These are phyloP conservation scores for Sambucus nigra DNA, from an alignment of 129 eudicot genomes.

Conservation along the genomic window DNA sequence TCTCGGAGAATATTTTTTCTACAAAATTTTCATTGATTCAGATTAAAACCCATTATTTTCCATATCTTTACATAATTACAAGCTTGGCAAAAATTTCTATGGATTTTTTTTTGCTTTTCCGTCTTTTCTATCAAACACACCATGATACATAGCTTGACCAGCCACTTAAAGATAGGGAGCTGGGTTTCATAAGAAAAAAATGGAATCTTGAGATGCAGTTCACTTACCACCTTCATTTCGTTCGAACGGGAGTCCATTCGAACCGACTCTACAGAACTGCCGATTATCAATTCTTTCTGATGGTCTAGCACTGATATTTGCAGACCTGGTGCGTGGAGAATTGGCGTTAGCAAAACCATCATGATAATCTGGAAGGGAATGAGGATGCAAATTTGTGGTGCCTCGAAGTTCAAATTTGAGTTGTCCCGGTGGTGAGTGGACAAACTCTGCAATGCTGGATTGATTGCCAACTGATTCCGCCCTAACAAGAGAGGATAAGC, in stretches of 20 bases:
- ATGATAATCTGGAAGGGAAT: slow-evolving; percentile 71
- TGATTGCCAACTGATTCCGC: slow-evolving; percentile 45
- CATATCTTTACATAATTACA: too few relatives aligned
- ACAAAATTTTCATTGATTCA: too few relatives aligned
- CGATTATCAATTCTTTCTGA: slow-evolving; percentile 36
- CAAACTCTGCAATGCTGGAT: slow-evolving; percentile 30
- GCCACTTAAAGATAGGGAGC: neutral
- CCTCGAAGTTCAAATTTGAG: slow-evolving; percentile 43
- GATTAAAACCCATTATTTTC: too few relatives aligned
- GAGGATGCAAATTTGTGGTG: slow-evolving; percentile 53
- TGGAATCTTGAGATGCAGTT: neutral
- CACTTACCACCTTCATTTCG: slow-evolving; percentile 23
- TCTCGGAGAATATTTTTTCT: too few relatives aligned
- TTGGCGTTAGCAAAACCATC: slow-evolving; percentile 48
- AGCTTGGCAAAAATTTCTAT: too few relatives aligned
- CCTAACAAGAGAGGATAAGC: slow-evolving; percentile 41
- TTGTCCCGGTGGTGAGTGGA: slow-evolving; percentile 31
- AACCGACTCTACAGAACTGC: neutral
- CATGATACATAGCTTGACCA: slow-evolving; percentile 6
- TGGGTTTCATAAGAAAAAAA: slow-evolving; percentile 5
- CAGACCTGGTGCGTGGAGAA: slow-evolving; percentile 35
- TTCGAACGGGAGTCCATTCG: neutral
- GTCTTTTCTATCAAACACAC: too few relatives aligned
- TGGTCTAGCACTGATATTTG: slow-evolving; percentile 34
- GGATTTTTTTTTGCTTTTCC: too few relatives aligned